Percentiles rank a stretch among this genome's conserved stretches.
These are phyloP conservation scores for Iris pallida DNA, from an alignment of 116 monocot genomes.

Conservation along the genomic window DNA sequence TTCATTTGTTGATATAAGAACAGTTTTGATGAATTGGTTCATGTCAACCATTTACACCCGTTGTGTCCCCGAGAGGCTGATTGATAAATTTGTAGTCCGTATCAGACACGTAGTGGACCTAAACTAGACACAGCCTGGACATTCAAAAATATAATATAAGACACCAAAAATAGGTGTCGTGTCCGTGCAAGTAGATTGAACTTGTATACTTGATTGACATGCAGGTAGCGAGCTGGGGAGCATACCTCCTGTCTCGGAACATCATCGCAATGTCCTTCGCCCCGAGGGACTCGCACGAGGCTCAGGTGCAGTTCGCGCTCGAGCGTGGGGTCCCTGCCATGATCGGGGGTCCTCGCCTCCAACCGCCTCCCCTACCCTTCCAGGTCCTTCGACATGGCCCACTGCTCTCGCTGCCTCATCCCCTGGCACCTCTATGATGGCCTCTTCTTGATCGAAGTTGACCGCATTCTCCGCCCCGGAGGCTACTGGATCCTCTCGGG, in stretches of 20 bases:
- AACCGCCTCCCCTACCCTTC: slow-evolving; percentile 73
- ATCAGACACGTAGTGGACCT: too few species aligned
- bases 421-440: slow-evolving; percentile 68
- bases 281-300: slow-evolving; percentile 71
- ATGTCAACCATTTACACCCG: too few species aligned
- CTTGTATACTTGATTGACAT: too few species aligned
- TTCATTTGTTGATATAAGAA: too few species aligned
- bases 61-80: too few species aligned
- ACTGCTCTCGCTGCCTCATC: slow-evolving; percentile 86
- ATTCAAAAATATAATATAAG: too few species aligned
- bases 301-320: slow-evolving; percentile 80
- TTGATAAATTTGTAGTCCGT: too few species aligned
- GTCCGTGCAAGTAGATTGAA: too few species aligned
- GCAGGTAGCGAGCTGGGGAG: slow-evolving; percentile 84
- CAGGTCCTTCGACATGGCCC: slow-evolving; percentile 75
- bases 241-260: slow-evolving; percentile 55
- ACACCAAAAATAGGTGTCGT: too few species aligned
- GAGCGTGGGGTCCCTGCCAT: slow-evolving; percentile 80
- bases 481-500: slow-evolving; percentile 69
- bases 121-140: too few species aligned
- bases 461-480: slow-evolving; percentile 52
- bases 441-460: slow-evolving; percentile 42
- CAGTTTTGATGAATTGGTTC: too few species aligned
- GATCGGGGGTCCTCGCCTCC: slow-evolving; percentile 74
- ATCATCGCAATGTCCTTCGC: slow-evolving; percentile 65